Percentiles rank a stretch among this genome's conserved stretches.
Evolutionary conservation across 306 rosid genomes (phyloP).

Genomic region (Herpetospermum pedunculosum): DNA sequence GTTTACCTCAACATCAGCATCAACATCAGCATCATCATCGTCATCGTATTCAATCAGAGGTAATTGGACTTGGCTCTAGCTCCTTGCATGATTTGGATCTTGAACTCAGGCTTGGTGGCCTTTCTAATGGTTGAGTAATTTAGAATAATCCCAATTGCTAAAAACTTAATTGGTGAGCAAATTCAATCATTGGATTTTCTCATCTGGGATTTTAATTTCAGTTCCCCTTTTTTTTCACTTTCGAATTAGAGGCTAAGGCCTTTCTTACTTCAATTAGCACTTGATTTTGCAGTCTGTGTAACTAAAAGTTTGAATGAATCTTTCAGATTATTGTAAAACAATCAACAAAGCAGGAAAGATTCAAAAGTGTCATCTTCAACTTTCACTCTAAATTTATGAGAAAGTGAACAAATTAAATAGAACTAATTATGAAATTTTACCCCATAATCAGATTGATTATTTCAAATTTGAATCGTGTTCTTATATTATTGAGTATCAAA

Average conservation of each 20-base stretch:
- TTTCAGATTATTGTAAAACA: neutral
- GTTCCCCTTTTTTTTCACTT: neutral
- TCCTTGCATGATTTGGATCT: conserved; percentile 5
- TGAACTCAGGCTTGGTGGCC: conserved; percentile 8
- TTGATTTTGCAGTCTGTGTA: neutral
- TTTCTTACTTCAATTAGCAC: neutral
- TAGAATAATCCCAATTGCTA: neutral
- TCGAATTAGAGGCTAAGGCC: neutral
- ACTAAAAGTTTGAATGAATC: neutral
- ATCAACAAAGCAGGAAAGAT: neutral
- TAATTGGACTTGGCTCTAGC: conserved; percentile 1
- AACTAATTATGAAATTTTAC: neutral
- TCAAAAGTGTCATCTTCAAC: neutral
- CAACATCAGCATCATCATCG: neutral
- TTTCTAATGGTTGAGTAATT: neutral
- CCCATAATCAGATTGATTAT: neutral
- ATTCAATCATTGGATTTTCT: neutral
- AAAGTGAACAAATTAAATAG: neutral
- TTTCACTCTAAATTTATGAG: neutral
- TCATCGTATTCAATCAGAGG: conserved; percentile 1
- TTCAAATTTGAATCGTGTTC: neutral
- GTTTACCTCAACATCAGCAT: too few species aligned
- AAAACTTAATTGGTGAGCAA: neutral
- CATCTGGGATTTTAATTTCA: neutral
- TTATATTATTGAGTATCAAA: neutral